Conservation (phyloP, 768 basidiomycete species). For the Phanerochaete carnosa region DNA sequence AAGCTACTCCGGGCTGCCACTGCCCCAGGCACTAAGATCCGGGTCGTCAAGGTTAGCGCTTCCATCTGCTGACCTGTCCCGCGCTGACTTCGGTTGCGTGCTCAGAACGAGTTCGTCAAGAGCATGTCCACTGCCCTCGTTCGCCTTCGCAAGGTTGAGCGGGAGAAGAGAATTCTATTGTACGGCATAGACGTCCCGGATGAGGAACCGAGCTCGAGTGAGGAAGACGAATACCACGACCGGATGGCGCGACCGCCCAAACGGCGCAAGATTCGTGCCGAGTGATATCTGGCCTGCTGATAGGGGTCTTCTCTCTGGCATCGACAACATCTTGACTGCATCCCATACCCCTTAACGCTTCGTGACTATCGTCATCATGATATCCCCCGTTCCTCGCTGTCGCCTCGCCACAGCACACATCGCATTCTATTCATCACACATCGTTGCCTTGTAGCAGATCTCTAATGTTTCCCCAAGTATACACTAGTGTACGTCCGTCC, state of each 20-base stretch:
- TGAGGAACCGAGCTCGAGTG: conserved; percentile 45
- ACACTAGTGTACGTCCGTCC: not conserved
- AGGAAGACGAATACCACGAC: conserved; percentile 52
- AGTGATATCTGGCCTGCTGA: not conserved
- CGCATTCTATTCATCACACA: not conserved
- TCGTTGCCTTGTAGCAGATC: too few relatives aligned
- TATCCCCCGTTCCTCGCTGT: not conserved
- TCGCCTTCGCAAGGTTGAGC: conserved; percentile 57
- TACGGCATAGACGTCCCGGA: conserved; percentile 37
- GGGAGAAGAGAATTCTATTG: conserved; percentile 43
- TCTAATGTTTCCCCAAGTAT: not conserved
- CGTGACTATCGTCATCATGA: not conserved
- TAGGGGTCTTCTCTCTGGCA: not conserved
- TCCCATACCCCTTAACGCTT: not conserved
- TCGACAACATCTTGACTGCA: not conserved
- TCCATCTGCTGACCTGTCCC: not conserved
- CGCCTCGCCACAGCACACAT: not conserved
- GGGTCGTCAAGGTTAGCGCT: conserved; percentile 52
- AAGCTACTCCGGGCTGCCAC: conserved; percentile 46
- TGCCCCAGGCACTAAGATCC: conserved; percentile 43
- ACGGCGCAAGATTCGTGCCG: conserved; percentile 16
- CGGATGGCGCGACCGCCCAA: conserved; percentile 23
- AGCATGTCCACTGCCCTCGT: conserved; percentile 56
- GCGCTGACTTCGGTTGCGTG: not conserved
- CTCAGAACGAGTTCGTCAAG: conserved; percentile 68